These are phyloP conservation scores for Lepidium sativum DNA, from an alignment of 345 rosid genomes.

Conservation along the genomic window DNA sequence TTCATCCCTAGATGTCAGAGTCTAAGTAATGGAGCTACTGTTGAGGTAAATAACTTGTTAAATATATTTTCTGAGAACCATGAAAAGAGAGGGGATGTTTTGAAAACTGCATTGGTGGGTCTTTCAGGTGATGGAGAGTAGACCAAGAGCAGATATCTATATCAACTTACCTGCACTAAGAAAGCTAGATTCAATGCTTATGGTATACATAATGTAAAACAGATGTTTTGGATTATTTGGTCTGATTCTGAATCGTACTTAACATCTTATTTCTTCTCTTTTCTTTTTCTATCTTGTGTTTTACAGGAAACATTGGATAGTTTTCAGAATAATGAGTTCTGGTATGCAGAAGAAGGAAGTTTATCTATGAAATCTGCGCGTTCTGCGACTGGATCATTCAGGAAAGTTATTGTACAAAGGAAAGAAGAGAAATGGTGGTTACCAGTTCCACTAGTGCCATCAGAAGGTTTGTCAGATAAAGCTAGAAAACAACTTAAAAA, in stretches of 20 bases:
- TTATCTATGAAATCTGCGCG: constrained; percentile 56
- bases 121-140: constrained; percentile 65
- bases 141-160: constrained; percentile 68
- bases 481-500: constrained; percentile 60
- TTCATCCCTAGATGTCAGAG: constrained; percentile 47
- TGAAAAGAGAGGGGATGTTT: background rate
- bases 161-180: constrained; percentile 86
- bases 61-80: background rate
- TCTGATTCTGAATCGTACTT: background rate
- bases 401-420: constrained; percentile 57
- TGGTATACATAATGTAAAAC: constrained; percentile 33
- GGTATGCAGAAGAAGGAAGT: constrained; percentile 93
- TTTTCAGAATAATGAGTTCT: constrained; percentile 70
- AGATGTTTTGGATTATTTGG: background rate
- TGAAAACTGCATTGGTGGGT: background rate
- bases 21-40: constrained; percentile 47
- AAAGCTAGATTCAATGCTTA: constrained; percentile 86
- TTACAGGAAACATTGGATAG: constrained; percentile 80
- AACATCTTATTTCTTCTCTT: background rate
- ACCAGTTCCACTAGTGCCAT: constrained; percentile 78
- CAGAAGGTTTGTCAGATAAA: constrained; percentile 68
- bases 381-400: constrained; percentile 53
- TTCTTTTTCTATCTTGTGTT: background rate
- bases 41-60: constrained; percentile 46
- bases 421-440: constrained; percentile 99